A percentile compares a stretch with the other conserved stretches of the same genome.
Conservation (phyloP, 805 yeast genomes). For the Teunomyces tritomae region DNA sequence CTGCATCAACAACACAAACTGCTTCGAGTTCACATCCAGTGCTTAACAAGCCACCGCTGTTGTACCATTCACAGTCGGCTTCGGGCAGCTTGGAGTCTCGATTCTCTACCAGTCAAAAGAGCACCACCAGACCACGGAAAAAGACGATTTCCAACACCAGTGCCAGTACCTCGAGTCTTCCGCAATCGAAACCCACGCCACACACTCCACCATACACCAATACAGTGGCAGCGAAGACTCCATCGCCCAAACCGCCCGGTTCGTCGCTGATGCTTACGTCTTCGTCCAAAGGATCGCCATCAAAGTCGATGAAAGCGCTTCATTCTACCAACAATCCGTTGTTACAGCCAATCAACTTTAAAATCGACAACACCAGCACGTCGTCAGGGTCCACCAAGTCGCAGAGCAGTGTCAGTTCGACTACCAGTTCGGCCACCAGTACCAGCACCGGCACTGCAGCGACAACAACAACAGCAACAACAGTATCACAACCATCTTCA, state of each 20-base stretch:
- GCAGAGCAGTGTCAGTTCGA: background rate
- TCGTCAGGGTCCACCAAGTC: background rate
- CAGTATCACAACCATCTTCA: background rate
- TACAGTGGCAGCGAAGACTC: slow-evolving; percentile 29
- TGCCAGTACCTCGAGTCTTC: slow-evolving; percentile 29
- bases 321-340: slow-evolving; percentile 45
- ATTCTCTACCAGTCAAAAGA: slow-evolving; percentile 3
- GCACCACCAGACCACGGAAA: slow-evolving; percentile 16
- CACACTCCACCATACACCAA: slow-evolving; percentile 44
- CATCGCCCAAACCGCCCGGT: slow-evolving; percentile 36
- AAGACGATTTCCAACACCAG: slow-evolving; percentile 38
- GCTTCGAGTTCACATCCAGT: slow-evolving; percentile 12
- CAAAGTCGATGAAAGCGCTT: slow-evolving; percentile 49
- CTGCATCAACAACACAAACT: too few species aligned
- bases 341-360: slow-evolving; percentile 55
- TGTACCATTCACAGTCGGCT: slow-evolving; percentile 44
- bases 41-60: slow-evolving; percentile 41
- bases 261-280: slow-evolving; percentile 16
- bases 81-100: slow-evolving; percentile 37
- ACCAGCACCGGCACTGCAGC: background rate
- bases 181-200: slow-evolving; percentile 24
- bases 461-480: background rate
- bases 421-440: background rate
- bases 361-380: slow-evolving; percentile 14
- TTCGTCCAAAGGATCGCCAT: slow-evolving; percentile 32